Evolutionary conservation across 768 basidiomycete genomes (phyloP).

Genomic region (Mycena rosella): DNA sequence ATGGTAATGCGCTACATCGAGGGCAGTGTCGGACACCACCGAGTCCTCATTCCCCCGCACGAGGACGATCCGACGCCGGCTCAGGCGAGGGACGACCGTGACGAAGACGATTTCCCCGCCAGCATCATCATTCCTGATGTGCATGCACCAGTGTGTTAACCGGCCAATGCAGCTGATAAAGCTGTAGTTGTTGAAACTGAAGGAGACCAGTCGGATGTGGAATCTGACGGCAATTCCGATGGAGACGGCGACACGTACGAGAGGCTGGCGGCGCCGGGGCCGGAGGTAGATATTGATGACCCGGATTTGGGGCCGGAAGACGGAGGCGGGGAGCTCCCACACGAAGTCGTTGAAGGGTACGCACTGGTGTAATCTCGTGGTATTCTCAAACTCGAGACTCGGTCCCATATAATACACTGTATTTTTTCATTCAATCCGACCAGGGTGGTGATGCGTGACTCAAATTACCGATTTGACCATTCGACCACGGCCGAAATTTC

Average conservation of each 20-base stretch:
- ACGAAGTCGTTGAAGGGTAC: constrained; percentile 25
- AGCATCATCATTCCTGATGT: background rate
- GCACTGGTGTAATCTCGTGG: background rate
- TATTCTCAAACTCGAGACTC: too few species aligned
- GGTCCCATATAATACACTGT: background rate
- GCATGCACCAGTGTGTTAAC: background rate
- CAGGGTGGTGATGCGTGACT: too few species aligned
- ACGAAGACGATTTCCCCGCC: background rate
- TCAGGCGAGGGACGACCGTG: background rate
- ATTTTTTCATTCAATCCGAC: background rate
- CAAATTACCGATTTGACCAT: too few species aligned
- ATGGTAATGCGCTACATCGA: constrained; percentile 31
- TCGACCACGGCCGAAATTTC: too few species aligned
- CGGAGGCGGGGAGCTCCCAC: constrained; percentile 14
- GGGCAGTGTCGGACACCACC: constrained; percentile 44
- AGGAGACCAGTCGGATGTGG: background rate
- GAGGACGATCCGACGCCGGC: background rate
- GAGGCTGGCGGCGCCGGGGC: background rate
- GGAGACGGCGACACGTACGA: background rate
- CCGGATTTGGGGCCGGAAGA: constrained; percentile 19
- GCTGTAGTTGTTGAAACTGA: background rate
- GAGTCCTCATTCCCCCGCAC: constrained; percentile 9
- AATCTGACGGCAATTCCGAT: background rate
- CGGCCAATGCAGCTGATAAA: too few species aligned
- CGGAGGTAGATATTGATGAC: background rate